Conservation (phyloP, 352 stramenopile genomes). For the Pythium aristosporum region DNA sequence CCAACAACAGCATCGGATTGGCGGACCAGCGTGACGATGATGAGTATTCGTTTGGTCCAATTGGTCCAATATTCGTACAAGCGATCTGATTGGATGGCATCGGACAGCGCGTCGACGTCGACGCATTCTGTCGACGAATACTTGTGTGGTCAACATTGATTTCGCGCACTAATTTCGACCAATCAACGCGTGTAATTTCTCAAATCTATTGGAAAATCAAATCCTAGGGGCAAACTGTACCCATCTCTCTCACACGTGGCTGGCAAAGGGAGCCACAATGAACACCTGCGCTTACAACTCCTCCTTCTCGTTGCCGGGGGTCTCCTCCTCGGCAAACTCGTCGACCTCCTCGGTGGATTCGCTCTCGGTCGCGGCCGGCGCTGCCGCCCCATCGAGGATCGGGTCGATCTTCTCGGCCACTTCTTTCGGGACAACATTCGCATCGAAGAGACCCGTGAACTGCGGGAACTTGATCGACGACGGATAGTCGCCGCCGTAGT, state of each 20-base stretch:
- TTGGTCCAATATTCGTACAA: background rate
- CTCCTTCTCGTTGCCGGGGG: slow-evolving; percentile 21
- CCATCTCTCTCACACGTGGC: background rate
- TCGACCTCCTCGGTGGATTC: slow-evolving; percentile 32
- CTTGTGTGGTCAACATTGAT: background rate
- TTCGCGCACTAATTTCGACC: background rate
- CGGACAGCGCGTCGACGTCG: background rate
- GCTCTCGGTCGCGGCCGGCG: slow-evolving; percentile 27
- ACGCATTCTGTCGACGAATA: background rate
- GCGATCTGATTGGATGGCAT: background rate
- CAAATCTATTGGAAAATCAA: slow-evolving; percentile 23
- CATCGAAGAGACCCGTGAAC: slow-evolving; percentile 57
- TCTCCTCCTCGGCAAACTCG: slow-evolving; percentile 52
- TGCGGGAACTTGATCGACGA: slow-evolving; percentile 71
- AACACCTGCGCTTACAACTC: slow-evolving; percentile 22
- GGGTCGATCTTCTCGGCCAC: slow-evolving; percentile 27
- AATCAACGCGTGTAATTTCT: slow-evolving; percentile 9
- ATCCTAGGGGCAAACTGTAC: slow-evolving; percentile 8
- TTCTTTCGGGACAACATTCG: slow-evolving; percentile 54
- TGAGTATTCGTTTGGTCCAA: background rate
- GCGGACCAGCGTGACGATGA: background rate
- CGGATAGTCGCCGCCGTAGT: slow-evolving; percentile 68
- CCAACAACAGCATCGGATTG: background rate
- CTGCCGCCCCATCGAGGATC: slow-evolving; percentile 17
- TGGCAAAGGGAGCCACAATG: no score